Evolutionary conservation across 2,329 filamentous ascomycete genomes (phyloP), one percentile per base, ranked within the genome.

Genomic region (Neurospora crassa): DNA sequence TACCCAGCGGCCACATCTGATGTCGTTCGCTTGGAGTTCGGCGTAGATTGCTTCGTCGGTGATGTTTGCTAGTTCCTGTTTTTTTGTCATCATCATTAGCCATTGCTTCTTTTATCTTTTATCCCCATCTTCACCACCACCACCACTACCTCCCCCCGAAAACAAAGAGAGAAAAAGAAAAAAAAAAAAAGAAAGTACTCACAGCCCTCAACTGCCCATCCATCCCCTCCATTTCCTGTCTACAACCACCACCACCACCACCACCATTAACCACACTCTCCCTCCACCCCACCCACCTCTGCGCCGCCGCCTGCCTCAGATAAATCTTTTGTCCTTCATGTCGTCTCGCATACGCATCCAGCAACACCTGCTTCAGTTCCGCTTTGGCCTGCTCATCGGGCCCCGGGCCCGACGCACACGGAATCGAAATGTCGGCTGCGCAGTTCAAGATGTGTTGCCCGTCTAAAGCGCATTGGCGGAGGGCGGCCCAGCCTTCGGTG

Each of bases 251-350:
- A 80, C 63, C 87, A 85, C 75, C 83, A 3, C 40, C 24, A 63
- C 85, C 83, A 24, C 24, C 24, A 24, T 24, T 24, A 53, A 90
- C 80, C 70, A 89, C 81, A 53, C 82, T 79, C 45, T 85, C 83
- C 71, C 88, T 83, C 77, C 83, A 84, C 72, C 85, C 82, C 72
- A 90, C 78, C 88, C 89, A 90, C 75, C 84, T 81, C 78, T 88
- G 86, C 43, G 87, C 88, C 40, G 87, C 88, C 37, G 81, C 82
- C 77, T 90, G 89, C 42, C 88, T 84, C 71, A 88, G 81, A 75
- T 87, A 89, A 74, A 90, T 90, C 81, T 90, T 90, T 74, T 89
- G 88, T 40, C 82, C 88, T 76, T 90, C 87, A 78, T 90, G 89
- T 69, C 89, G 83, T 75, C 89, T 84, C 10, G 88, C 83, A 75